These are phyloP conservation scores for Boletus barrowsii DNA, from an alignment of 768 basidiomycete genomes.

Conservation along the genomic window DNA sequence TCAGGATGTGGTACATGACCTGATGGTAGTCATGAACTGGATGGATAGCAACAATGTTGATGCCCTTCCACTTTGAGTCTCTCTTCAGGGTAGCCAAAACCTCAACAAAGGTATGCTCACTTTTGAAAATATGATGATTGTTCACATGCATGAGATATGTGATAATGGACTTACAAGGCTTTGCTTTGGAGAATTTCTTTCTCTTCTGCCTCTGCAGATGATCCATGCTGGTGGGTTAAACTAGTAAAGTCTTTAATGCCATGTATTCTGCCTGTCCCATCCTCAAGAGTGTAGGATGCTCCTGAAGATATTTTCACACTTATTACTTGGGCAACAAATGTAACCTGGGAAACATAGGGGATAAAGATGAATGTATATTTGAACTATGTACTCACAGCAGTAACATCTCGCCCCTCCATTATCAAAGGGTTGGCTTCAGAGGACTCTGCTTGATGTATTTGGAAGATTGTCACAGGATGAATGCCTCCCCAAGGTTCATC, in stretches of 20 bases:
- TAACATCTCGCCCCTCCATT: conserved; percentile 43
- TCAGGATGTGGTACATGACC: conserved; percentile 25
- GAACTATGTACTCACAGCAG: conserved; percentile 5
- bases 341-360: conserved; percentile 31
- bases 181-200: conserved; percentile 3
- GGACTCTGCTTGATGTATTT: conserved; percentile 44
- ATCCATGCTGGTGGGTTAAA: background rate
- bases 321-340: conserved; percentile 46
- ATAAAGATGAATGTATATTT: no score
- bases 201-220: conserved; percentile 2
- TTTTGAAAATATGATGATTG: conserved; percentile 1
- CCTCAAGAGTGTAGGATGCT: conserved; percentile 30
- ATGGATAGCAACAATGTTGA: conserved; percentile 15
- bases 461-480: conserved; percentile 55
- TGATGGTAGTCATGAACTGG: conserved; percentile 21
- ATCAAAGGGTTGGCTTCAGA: conserved; percentile 42
- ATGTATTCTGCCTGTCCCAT: conserved; percentile 35
- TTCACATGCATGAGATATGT: background rate
- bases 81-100: conserved; percentile 1
- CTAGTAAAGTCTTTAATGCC: conserved; percentile 3
- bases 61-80: background rate
- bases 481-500: background rate
- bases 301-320: conserved; percentile 13
- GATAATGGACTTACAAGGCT: conserved; percentile 16
- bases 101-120: conserved; percentile 21